Evolutionary conservation across 345 rosid species (phyloP).

Genomic region (Erodium maritimum): DNA sequence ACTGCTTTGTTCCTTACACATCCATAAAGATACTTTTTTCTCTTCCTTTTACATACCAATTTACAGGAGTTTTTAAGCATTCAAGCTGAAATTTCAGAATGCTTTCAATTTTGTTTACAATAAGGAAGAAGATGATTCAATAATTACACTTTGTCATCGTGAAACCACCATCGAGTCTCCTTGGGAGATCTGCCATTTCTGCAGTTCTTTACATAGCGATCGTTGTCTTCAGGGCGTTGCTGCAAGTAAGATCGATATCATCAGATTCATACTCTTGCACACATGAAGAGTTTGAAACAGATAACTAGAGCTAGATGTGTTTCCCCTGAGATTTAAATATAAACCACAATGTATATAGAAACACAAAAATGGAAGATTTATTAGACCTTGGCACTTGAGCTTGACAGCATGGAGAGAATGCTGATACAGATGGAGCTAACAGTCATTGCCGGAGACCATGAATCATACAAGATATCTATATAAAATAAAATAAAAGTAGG

Average conservation of each 20-base stretch:
- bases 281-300: not conserved
- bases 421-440: slow-evolving; percentile 95
- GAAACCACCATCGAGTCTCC: slow-evolving; percentile 99
- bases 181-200: slow-evolving; percentile 92
- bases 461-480: slow-evolving; percentile 88
- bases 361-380: not conserved
- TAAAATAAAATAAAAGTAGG: no score
- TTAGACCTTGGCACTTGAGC: slow-evolving; percentile 80
- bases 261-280: no score
- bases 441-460: slow-evolving; percentile 99
- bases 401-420: slow-evolving; percentile 96
- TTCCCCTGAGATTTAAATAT: no score
- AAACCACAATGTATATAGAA: no score
- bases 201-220: slow-evolving; percentile 93
- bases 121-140: slow-evolving; percentile 3
- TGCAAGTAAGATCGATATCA: slow-evolving; percentile 30
- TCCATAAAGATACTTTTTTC: slow-evolving; percentile 5
- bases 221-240: slow-evolving; percentile 95
- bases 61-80: slow-evolving; percentile 14
- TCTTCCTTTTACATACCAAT: slow-evolving; percentile 18
- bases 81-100: not conserved
- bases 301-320: no score
- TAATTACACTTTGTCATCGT: slow-evolving; percentile 75
- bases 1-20: no score
- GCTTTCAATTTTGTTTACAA: not conserved